Conservation (phyloP, 768 basidiomycete genomes). For the Mycena sanguinolenta region DNA sequence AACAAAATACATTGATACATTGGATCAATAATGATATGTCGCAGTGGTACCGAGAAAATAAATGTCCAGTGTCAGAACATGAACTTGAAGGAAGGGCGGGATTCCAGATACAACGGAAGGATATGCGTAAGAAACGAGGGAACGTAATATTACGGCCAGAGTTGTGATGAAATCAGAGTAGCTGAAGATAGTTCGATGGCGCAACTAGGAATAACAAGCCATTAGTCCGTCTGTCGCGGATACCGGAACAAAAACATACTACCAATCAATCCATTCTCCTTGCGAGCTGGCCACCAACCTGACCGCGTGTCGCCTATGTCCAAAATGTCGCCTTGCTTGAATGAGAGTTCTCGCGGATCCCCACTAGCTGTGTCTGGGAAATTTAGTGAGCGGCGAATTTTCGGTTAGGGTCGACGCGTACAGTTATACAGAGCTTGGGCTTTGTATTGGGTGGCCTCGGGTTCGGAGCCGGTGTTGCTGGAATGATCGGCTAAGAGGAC, state of each 20-base stretch:
- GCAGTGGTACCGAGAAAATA: neutral
- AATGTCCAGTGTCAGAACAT: neutral
- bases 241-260: conserved; percentile 19
- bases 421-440: conserved; percentile 12
- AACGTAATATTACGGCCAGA: neutral
- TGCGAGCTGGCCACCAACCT: conserved; percentile 17
- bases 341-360: conserved; percentile 11
- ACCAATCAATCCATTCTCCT: neutral
- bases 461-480: neutral
- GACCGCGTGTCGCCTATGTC: conserved; percentile 6
- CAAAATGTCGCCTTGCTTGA: conserved; percentile 5
- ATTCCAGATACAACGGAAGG: neutral
- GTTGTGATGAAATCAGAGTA: conserved; percentile 43
- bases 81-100: neutral
- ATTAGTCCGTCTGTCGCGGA: neutral
- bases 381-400: conserved; percentile 10
- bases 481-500: conserved; percentile 3
- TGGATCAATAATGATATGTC: neutral
- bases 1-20: neutral
- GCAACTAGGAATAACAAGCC: conserved; percentile 65
- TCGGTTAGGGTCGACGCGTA: neutral
- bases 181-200: conserved; percentile 86
- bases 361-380: neutral
- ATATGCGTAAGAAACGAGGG: neutral
- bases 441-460: neutral